Conservation (phyloP, 2,329 filamentous ascomycete genomes). For the Aspergillus ruber region DNA sequence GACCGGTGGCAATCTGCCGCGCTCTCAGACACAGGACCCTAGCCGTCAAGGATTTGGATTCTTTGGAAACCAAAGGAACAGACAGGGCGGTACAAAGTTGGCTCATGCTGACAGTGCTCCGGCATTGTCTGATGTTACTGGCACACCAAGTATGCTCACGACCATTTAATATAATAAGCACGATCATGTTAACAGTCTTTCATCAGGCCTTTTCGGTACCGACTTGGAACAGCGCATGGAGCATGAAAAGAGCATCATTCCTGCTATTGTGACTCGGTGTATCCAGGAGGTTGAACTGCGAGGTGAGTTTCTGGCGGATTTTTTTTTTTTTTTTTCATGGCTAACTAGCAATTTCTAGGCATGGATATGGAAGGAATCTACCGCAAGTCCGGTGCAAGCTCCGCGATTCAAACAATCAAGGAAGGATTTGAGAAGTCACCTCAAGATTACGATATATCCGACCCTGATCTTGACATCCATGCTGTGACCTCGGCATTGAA, state of each 20-base stretch:
- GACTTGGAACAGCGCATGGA: slow-evolving; percentile 81
- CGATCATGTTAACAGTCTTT: slow-evolving; percentile 5
- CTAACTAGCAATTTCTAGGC: slow-evolving; percentile 29
- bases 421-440: slow-evolving; percentile 78
- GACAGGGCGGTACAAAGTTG: slow-evolving; percentile 34
- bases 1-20: slow-evolving; percentile 23
- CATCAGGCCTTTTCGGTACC: slow-evolving; percentile 69
- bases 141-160: slow-evolving; percentile 29
- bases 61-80: slow-evolving; percentile 51
- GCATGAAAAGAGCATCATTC: slow-evolving; percentile 81
- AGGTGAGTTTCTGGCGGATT: slow-evolving; percentile 44
- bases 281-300: slow-evolving; percentile 94
- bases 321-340: slow-evolving; percentile 1
- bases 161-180: not conserved
- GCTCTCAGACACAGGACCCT: slow-evolving; percentile 38
- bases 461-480: slow-evolving; percentile 89
- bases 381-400: slow-evolving; percentile 89
- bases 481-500: slow-evolving; percentile 93
- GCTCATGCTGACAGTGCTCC: slow-evolving; percentile 40
- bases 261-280: slow-evolving; percentile 82
- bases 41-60: slow-evolving; percentile 62
- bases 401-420: slow-evolving; percentile 82
- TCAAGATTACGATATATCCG: slow-evolving; percentile 82
- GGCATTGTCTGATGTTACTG: slow-evolving; percentile 28
- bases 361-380: slow-evolving; percentile 99